A percentile compares a stretch with the other conserved stretches of the same genome.
Evolutionary conservation across 768 basidiomycete genomes (phyloP).

Genomic region (Phaeotremella fagi): DNA sequence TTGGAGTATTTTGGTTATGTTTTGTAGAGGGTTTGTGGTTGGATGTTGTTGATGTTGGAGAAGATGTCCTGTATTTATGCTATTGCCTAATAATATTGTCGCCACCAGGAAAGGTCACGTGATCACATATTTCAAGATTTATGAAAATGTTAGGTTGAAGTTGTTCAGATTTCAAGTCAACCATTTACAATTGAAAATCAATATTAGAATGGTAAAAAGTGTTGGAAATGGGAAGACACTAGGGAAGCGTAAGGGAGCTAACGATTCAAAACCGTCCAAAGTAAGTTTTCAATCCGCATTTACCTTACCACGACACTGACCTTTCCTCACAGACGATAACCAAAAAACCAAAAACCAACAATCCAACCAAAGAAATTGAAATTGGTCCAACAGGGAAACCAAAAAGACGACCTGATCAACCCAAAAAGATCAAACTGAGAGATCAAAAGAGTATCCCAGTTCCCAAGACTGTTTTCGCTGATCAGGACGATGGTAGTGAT

Average conservation of each 20-base stretch:
- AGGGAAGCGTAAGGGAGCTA: slow-evolving; percentile 33
- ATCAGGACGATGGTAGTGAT: slow-evolving; percentile 54
- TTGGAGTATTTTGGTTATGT: background rate
- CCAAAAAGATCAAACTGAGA: slow-evolving; percentile 45
- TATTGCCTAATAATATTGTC: background rate
- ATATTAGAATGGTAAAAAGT: too few species aligned
- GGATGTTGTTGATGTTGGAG: background rate
- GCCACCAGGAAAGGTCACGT: background rate
- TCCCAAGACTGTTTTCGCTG: slow-evolving; percentile 32
- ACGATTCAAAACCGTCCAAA: slow-evolving; percentile 6
- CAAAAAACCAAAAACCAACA: slow-evolving; percentile 1
- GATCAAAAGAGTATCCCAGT: slow-evolving; percentile 46
- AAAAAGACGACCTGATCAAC: slow-evolving; percentile 36
- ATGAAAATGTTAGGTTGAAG: background rate
- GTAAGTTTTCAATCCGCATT: slow-evolving; percentile 3
- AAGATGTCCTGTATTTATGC: background rate
- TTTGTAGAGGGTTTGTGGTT: background rate
- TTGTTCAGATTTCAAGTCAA: too few species aligned
- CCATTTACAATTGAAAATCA: too few species aligned
- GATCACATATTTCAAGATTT: background rate
- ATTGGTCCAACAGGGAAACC: slow-evolving; percentile 31
- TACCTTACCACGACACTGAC: background rate
- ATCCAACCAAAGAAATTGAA: slow-evolving; percentile 8
- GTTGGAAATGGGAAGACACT: slow-evolving; percentile 26
- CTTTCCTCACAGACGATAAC: slow-evolving; percentile 2